These are phyloP conservation scores for Carallia pectinifolia DNA, from an alignment of 345 rosid genomes.

Conservation along the genomic window DNA sequence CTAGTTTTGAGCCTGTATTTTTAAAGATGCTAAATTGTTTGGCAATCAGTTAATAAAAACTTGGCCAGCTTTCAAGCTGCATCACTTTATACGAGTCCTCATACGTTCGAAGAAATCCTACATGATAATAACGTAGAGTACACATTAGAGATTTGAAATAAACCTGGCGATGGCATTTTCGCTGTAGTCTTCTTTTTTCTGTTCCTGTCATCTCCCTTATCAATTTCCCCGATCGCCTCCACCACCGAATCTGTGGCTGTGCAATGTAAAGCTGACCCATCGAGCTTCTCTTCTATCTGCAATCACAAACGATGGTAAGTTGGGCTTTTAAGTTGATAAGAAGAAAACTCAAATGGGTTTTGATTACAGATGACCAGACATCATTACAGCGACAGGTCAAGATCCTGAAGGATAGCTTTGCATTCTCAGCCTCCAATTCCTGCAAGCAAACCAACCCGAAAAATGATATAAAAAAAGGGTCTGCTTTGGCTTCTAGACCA, in stretches of 20 bases:
- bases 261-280: conserved; percentile 20
- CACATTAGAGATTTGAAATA: not conserved
- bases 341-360: not conserved
- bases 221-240: conserved; percentile 25
- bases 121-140: not conserved
- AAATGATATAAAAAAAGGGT: not conserved
- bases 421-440: conserved; percentile 71
- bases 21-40: not conserved
- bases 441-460: conserved; percentile 20
- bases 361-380: conserved; percentile 33
- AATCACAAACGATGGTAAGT: not conserved
- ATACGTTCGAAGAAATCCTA: not conserved
- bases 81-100: not conserved
- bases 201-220: conserved; percentile 20
- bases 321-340: too few species aligned
- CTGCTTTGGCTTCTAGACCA: not conserved
- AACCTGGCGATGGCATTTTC: conserved; percentile 34
- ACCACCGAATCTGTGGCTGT: conserved; percentile 14
- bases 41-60: not conserved
- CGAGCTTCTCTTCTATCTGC: conserved; percentile 43
- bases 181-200: conserved; percentile 32
- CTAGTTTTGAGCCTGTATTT: not conserved
- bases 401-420: conserved; percentile 44
- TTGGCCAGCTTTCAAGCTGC: not conserved
- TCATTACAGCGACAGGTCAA: conserved; percentile 51